A percentile compares a stretch with the other conserved stretches of the same genome.
Evolutionary conservation across 257 asterid species (phyloP).

Genomic region (Verbena officinalis): DNA sequence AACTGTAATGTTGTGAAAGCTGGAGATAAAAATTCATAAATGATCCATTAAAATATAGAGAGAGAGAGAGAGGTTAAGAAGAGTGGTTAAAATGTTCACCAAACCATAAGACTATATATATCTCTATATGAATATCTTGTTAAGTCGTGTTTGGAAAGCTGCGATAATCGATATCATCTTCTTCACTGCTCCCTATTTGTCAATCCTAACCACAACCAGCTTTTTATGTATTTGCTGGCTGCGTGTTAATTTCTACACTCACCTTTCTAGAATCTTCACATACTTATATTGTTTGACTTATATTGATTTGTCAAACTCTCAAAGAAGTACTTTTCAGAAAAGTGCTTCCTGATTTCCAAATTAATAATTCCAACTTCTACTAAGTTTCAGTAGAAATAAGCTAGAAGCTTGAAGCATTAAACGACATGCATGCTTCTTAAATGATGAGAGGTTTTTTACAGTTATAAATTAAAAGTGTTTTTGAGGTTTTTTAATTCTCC

Average conservation of each 20-base stretch:
- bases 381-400: no score
- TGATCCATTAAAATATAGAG: background rate
- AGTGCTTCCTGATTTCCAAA: no score
- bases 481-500: no score
- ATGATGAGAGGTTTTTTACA: no score
- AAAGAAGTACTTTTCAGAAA: no score
- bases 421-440: no score
- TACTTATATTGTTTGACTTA: background rate
- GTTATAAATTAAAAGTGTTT: no score
- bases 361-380: no score
- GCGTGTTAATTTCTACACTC: background rate
- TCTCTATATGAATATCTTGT: conserved; percentile 2
- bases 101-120: conserved; percentile 22
- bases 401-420: no score
- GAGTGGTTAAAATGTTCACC: conserved; percentile 43
- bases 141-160: conserved; percentile 25
- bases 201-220: conserved; percentile 46
- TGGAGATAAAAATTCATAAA: background rate
- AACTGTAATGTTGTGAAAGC: background rate
- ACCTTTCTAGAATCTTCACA: background rate
- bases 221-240: conserved; percentile 28
- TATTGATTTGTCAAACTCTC: no score
- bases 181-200: conserved; percentile 15
- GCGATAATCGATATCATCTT: background rate
- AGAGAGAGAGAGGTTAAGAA: background rate